Base-by-base conservation (phyloP, 2,329 filamentous ascomycete genomes). In the Diaporthe citri region DNA sequence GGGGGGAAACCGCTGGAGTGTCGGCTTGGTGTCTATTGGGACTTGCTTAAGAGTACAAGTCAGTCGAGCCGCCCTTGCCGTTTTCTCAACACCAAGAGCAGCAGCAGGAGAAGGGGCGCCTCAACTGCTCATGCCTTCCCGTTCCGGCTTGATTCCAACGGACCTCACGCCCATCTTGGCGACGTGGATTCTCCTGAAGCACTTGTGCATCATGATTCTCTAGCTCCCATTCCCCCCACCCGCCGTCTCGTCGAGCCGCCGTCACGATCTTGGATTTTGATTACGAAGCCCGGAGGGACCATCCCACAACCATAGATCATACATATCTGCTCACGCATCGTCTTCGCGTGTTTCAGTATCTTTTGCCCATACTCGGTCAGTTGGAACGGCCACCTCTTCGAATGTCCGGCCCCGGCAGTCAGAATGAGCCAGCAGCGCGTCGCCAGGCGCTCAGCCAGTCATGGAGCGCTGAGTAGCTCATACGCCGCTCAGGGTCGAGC, bases 401-500 rank as follows among this genome's bases (percentile, higher is more conserved):
- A 34, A 52, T n/a, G 12, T 67, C 36, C 59, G 10, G 28, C 20
- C 15, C 20, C 34, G 17, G 43, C 46, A 39, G 12, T 15, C 67
- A 72, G 34, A 43, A 77, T 77, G 76, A 70, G 67, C 67, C 66
- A 78, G n/a, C 46, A 74, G 20, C 78, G 67, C 43, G 75, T 73
- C 34, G 70, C 78, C 31, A 75, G 82, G 72, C 84, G 84, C 74
- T 84, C 84, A 43, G 80, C 80, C 74, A 87, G 86, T 72, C 84
- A 86, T 80, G 82, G 81, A 66, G 84, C 85, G 6, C 81, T 87
- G 57, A 80, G 81, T 74, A 81, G 79, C 74, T 79, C 78, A 28
- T 84, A 83, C 77, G 77, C 77, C 41, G 72, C 80, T 34, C 81
- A 83, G 36, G 79, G 77, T 51, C 78, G 78, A 46, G 78, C 78